A percentile compares a stretch with the other conserved stretches of the same genome.
These are phyloP conservation scores for Colletotrichum higginsianum DNA, from an alignment of 2,329 filamentous ascomycete genomes.

Conservation along the genomic window DNA sequence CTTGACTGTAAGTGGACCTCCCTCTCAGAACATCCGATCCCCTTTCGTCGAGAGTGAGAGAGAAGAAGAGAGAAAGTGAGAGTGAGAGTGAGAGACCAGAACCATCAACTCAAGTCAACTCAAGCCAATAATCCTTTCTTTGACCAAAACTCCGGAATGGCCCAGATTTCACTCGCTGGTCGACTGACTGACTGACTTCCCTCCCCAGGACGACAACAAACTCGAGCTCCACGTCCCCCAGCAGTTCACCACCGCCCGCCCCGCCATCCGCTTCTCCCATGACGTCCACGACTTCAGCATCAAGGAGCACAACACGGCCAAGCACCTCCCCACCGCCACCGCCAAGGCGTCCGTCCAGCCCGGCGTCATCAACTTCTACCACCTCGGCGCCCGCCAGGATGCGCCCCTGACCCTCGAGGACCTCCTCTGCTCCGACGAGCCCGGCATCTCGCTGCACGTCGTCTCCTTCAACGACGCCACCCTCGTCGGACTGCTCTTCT, in stretches of 20 bases:
- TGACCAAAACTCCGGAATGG: too few relatives aligned
- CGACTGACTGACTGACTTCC: too few relatives aligned
- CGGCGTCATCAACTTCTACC: conserved; percentile 41
- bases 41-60: too few relatives aligned
- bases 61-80: too few relatives aligned
- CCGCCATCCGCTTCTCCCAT: conserved; percentile 59
- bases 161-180: too few relatives aligned
- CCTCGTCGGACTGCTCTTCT: conserved; percentile 60
- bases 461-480: conserved; percentile 66
- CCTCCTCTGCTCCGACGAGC: conserved; percentile 58
- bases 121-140: too few relatives aligned
- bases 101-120: too few relatives aligned
- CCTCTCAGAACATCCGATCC: too few relatives aligned
- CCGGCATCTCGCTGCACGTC: conserved; percentile 64
- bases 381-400: conserved; percentile 41
- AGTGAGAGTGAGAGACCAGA: too few relatives aligned
- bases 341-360: conserved; percentile 36
- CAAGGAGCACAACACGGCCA: conserved; percentile 58
- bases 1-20: conserved; percentile 49
- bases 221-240: conserved; percentile 53
- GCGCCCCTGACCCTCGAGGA: conserved; percentile 52
- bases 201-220: conserved; percentile 42
- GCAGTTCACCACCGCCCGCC: conserved; percentile 50
- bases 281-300: conserved; percentile 53
- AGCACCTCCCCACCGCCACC: conserved; percentile 53